Percentiles rank a stretch among this genome's conserved stretches.
Evolutionary conservation across 169 alveolate genomes (phyloP).

Genomic region (Cryptosporidium felis): DNA sequence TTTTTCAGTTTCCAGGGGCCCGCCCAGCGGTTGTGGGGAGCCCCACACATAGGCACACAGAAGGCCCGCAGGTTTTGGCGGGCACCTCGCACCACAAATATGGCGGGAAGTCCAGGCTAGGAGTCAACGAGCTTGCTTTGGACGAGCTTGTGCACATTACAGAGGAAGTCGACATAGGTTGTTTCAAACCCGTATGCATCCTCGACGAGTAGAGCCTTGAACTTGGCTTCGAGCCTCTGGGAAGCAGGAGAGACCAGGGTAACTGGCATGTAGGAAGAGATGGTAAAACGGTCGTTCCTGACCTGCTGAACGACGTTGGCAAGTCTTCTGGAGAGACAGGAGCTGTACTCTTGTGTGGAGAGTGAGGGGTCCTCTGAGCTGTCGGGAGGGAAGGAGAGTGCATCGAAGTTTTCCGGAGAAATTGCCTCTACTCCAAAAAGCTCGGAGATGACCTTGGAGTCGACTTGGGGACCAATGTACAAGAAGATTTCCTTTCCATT

Average conservation of each 20-base stretch:
- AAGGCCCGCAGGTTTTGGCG: too few species aligned
- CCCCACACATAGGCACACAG: too few species aligned
- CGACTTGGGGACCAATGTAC: conserved; percentile 55
- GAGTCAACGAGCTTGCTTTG: conserved; percentile 67
- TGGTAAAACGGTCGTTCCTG: conserved; percentile 29
- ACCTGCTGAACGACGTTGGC: conserved; percentile 53
- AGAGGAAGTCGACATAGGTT: conserved; percentile 53
- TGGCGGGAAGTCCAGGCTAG: too few species aligned
- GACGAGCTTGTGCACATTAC: conserved; percentile 61
- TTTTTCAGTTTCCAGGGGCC: too few species aligned
- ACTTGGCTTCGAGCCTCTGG: conserved; percentile 23
- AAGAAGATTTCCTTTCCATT: conserved; percentile 51
- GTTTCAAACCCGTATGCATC: conserved; percentile 61
- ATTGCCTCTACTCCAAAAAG: conserved; percentile 6
- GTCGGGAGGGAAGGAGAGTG: not conserved
- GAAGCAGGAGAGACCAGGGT: conserved; percentile 1
- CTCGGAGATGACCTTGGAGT: conserved; percentile 3
- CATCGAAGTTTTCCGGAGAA: not conserved
- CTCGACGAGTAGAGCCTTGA: conserved; percentile 58
- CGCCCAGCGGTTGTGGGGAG: too few species aligned
- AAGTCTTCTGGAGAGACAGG: not conserved
- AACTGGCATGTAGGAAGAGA: conserved; percentile 13
- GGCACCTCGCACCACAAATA: too few species aligned
- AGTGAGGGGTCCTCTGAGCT: conserved; percentile 6
- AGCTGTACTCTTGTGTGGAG: not conserved